These are phyloP conservation scores for Aspergillus indologenus DNA, from an alignment of 495 filamentous ascomycete species.

Conservation along the genomic window DNA sequence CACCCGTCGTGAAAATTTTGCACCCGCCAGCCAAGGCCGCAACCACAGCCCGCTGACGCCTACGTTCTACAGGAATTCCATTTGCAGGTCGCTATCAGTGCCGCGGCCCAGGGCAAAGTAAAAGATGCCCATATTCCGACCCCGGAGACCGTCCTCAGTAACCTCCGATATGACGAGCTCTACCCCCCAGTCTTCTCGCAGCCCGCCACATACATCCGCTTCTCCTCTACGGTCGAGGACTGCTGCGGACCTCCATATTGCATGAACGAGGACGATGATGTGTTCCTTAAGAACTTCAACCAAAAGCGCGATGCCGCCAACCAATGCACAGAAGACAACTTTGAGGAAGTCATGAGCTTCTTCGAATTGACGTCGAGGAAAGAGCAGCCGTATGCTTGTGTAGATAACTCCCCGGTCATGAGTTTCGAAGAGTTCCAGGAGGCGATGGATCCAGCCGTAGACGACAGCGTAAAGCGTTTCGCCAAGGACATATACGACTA, in stretches of 20 bases:
- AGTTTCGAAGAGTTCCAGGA: slow-evolving; percentile 76
- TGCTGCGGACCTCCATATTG: slow-evolving; percentile 83
- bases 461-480: slow-evolving; percentile 62
- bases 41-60: slow-evolving; percentile 23
- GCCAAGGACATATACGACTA: slow-evolving; percentile 86
- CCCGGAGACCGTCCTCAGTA: slow-evolving; percentile 71
- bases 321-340: slow-evolving; percentile 81
- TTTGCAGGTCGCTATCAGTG: slow-evolving; percentile 88
- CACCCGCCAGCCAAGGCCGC: slow-evolving; percentile 19
- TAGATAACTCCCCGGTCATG: slow-evolving; percentile 79
- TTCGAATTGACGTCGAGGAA: slow-evolving; percentile 81
- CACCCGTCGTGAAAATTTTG: slow-evolving; percentile 28
- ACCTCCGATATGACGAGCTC: slow-evolving; percentile 78
- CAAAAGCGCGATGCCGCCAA: slow-evolving; percentile 59
- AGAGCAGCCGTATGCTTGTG: slow-evolving; percentile 81
- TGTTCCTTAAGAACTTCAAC: slow-evolving; percentile 81
- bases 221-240: slow-evolving; percentile 96
- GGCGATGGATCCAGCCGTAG: slow-evolving; percentile 69
- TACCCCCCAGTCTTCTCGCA: slow-evolving; percentile 77
- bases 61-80: slow-evolving; percentile 79
- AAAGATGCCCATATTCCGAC: slow-evolving; percentile 79
- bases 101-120: slow-evolving; percentile 70
- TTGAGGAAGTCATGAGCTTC: slow-evolving; percentile 91
- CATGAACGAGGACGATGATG: slow-evolving; percentile 86
- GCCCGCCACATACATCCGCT: slow-evolving; percentile 92